A percentile compares a stretch with the other conserved stretches of the same genome.
Conservation (phyloP, 495 filamentous ascomycete genomes). For the Pseudevernia furfuracea region DNA sequence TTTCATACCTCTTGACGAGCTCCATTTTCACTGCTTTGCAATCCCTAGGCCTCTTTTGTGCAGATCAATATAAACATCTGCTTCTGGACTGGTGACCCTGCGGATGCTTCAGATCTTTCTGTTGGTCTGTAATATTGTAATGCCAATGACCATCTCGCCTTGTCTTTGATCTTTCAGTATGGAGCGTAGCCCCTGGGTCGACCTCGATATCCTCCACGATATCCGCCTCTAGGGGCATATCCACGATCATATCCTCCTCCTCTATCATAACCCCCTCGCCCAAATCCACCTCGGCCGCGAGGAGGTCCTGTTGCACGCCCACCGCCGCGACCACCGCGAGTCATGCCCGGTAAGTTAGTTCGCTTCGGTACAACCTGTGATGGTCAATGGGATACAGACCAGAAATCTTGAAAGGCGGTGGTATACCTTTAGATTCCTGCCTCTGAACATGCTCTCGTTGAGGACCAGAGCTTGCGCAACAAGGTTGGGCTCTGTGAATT, state of each 20-base stretch:
- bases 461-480: constrained; percentile 90
- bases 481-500: constrained; percentile 90
- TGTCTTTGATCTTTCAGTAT: constrained; percentile 47
- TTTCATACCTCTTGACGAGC: not conserved
- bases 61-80: not conserved
- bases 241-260: constrained; percentile 48
- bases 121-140: not conserved
- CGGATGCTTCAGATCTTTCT: not conserved
- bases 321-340: constrained; percentile 66
- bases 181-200: constrained; percentile 74
- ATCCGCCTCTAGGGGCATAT: constrained; percentile 56
- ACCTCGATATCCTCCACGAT: constrained; percentile 72
- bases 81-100: not conserved
- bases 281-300: constrained; percentile 38
- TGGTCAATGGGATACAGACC: not conserved
- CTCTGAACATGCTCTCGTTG: constrained; percentile 95
- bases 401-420: not conserved
- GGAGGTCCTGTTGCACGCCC: constrained; percentile 36
- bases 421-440: constrained; percentile 82
- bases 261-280: constrained; percentile 54
- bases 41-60: not conserved
- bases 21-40: constrained; percentile 1
- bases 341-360: constrained; percentile 94
- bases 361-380: constrained; percentile 85
- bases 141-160: not conserved